A percentile compares a stretch with the other conserved stretches of the same genome.
Evolutionary conservation across 1,284 basidiomycete genomes (phyloP).

Genomic region (Taiwanofungus camphoratus): DNA sequence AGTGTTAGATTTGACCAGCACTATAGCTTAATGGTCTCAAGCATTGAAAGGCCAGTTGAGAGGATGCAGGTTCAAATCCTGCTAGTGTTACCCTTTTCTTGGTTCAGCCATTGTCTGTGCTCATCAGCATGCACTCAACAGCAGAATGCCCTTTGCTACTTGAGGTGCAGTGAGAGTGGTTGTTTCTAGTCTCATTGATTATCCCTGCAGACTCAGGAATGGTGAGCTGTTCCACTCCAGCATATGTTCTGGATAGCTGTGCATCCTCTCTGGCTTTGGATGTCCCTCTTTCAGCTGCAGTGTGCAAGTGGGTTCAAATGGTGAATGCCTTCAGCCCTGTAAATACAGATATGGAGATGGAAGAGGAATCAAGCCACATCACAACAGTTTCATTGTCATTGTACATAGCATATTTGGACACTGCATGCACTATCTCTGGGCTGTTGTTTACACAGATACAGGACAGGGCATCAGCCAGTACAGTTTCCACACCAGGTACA

Average conservation of each 20-base stretch:
- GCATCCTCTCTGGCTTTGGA: too few relatives aligned
- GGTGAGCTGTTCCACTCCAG: too few relatives aligned
- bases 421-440: slow-evolving; percentile 16
- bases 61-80: slow-evolving; percentile 2
- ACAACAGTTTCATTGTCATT: neutral
- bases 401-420: slow-evolving; percentile 16
- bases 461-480: slow-evolving; percentile 27
- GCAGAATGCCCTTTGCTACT: too few relatives aligned
- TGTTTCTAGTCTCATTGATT: neutral
- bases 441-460: slow-evolving; percentile 27
- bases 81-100: neutral
- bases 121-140: too few relatives aligned
- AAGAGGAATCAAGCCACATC: neutral
- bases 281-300: too few relatives aligned
- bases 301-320: too few relatives aligned
- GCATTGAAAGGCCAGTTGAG: too few relatives aligned
- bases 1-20: too few relatives aligned
- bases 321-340: neutral
- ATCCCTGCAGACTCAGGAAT: too few relatives aligned
- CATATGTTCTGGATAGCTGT: too few relatives aligned
- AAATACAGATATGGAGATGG: slow-evolving; percentile 1
- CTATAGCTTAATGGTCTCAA: too few relatives aligned
- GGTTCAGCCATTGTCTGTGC: neutral
- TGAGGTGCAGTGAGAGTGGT: neutral
- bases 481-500: slow-evolving; percentile 7